Base-by-base conservation (phyloP, 2,329 filamentous ascomycete species). In the Piedraia hortae region DNA sequence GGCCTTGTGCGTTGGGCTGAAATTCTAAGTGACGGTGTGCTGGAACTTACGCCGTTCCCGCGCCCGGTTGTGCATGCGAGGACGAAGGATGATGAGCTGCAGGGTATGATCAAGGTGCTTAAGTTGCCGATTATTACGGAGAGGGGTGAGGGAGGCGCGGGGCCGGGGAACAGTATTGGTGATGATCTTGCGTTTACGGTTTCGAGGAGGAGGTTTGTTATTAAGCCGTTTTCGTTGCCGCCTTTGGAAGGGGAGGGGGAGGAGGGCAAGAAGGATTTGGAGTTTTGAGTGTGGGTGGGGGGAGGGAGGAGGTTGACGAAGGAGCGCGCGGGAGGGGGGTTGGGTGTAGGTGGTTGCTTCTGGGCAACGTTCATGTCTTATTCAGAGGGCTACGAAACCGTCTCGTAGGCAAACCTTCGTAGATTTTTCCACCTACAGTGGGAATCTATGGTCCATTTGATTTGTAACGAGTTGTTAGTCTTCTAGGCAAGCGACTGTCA, bases 181-280 rank as follows among this genome's bases (percentile, higher is more conserved):
- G 74, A 89, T 37, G 78, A 91, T 45, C 59, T 90, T 45, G 78
- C 78, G 4, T 97, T 97, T 43, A 80, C 67, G 28, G 48, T 97
- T 22, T 90, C 77, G 42, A 58, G 75, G 35, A 67, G 61, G 34
- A 80, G 75, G 22, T 64, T 97, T 32, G 60, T 75, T 17, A 77
- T 97, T 31, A 73, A 69, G 35, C 77, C 78, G 1, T 91, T 78
- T 45, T 85, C 72, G 41, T 52, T 97, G 19, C 85, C 85, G 12
- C 85, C 85, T 0, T 53, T 82, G 18, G 73, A 78, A 24, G 75
- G 71, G 2, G 75, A 78, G 31, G 52, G 56, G 26, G 50, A 47
- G 7, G 45, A 27, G 26, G 43, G 39, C 21, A 46, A 44, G 29
- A 75, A 74, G 25, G 65, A 71, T 31, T 58, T 88, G 21, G 73